These are phyloP conservation scores for Phytophthora multivora DNA, from an alignment of 352 stramenopile species.

Conservation along the genomic window DNA sequence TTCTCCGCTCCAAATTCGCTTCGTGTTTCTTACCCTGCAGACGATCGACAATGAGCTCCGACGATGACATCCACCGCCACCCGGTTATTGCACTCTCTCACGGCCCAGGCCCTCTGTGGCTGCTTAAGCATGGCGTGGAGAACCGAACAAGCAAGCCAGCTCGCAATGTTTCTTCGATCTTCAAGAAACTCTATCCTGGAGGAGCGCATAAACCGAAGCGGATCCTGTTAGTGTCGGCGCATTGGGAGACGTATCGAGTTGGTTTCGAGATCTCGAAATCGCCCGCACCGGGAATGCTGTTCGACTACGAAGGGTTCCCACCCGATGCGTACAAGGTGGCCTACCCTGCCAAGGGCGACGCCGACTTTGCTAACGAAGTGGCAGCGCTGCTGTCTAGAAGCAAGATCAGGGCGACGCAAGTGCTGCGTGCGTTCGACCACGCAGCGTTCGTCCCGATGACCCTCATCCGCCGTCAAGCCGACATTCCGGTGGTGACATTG, in stretches of 20 bases:
- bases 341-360: slow-evolving; percentile 75
- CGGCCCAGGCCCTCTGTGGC: slow-evolving; percentile 61
- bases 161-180: slow-evolving; percentile 48
- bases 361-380: slow-evolving; percentile 70
- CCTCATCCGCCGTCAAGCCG: slow-evolving; percentile 78
- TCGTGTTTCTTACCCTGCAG: background rate
- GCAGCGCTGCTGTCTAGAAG: slow-evolving; percentile 51
- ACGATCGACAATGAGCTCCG: slow-evolving; percentile 5
- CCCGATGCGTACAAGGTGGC: slow-evolving; percentile 78
- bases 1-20: background rate
- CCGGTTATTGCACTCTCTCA: slow-evolving; percentile 62
- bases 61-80: slow-evolving; percentile 29
- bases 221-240: slow-evolving; percentile 86
- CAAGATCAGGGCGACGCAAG: slow-evolving; percentile 59
- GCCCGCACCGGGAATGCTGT: slow-evolving; percentile 69
- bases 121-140: slow-evolving; percentile 57
- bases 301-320: slow-evolving; percentile 91
- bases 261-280: slow-evolving; percentile 64
- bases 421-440: slow-evolving; percentile 86
- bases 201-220: slow-evolving; percentile 44
- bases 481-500: slow-evolving; percentile 88
- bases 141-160: slow-evolving; percentile 39
- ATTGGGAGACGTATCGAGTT: slow-evolving; percentile 74
- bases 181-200: slow-evolving; percentile 54
- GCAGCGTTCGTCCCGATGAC: slow-evolving; percentile 89